Percentiles rank a stretch among this genome's conserved stretches.
Evolutionary conservation across 1,139 yeast species (phyloP).

Genomic region (Pichia sp.): DNA sequence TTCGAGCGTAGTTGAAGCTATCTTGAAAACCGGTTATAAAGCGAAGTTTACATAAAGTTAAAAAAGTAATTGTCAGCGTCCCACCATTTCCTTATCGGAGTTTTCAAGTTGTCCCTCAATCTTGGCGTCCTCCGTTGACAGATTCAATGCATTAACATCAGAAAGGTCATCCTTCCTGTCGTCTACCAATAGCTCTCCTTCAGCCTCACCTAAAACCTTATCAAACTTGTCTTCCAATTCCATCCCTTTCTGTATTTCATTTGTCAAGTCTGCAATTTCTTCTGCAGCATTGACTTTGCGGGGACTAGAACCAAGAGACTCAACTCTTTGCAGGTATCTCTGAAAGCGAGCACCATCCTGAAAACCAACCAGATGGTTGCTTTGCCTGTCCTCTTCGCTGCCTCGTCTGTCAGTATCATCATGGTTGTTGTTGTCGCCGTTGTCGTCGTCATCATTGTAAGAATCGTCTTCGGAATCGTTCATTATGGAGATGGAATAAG

Average conservation of each 20-base stretch:
- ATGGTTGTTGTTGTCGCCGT: not conserved
- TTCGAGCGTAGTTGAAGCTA: not conserved
- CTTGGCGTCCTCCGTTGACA: constrained; percentile 8
- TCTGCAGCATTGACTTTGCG: not conserved
- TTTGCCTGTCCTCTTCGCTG: not conserved
- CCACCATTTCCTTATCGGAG: not conserved
- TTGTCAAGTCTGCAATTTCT: not conserved
- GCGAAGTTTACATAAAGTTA: too few species aligned
- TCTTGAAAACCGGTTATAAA: too few species aligned
- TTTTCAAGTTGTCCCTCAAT: constrained; percentile 16
- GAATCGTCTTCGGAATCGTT: not conserved
- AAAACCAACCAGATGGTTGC: constrained; percentile 22
- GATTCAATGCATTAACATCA: constrained; percentile 4
- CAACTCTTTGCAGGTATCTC: constrained; percentile 19
- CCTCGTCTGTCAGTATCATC: not conserved
- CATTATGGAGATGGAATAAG: constrained; percentile 17
- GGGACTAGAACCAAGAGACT: constrained; percentile 1
- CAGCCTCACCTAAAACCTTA: constrained; percentile 4
- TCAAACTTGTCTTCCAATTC: constrained; percentile 7
- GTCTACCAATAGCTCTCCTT: not conserved
- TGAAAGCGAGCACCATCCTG: constrained; percentile 26
- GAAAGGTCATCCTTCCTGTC: not conserved
- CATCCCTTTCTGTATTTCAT: constrained; percentile 6
- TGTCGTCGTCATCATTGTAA: constrained; percentile 1
- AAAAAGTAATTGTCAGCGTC: not conserved